Conservation (phyloP, 2,329 filamentous ascomycete species). For the Hypoxylon sp. region DNA sequence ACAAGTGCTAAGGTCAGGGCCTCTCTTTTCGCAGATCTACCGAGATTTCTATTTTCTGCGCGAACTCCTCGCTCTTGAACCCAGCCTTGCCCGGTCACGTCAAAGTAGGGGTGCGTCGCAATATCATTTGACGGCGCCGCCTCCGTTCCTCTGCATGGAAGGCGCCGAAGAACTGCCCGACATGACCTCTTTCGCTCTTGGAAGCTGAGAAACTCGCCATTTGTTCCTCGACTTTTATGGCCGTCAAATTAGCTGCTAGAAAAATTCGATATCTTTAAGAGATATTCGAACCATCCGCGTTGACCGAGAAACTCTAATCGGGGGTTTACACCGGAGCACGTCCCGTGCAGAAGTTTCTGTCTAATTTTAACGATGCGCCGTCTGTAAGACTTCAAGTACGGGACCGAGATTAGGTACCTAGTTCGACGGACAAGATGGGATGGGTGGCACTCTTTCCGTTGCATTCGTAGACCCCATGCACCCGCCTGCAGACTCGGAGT, state of each 20-base stretch:
- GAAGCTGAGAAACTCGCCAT: slow-evolving; percentile 7
- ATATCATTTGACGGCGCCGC: slow-evolving; percentile 17
- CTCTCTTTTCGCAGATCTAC: slow-evolving; percentile 25
- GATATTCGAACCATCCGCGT: slow-evolving; percentile 22
- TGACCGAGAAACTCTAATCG: slow-evolving; percentile 29
- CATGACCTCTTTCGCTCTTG: background rate
- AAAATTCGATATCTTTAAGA: slow-evolving; percentile 29
- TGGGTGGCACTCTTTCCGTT: slow-evolving; percentile 27
- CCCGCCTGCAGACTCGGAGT: slow-evolving; percentile 10
- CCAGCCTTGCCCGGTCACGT: slow-evolving; percentile 12
- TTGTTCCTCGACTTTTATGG: slow-evolving; percentile 2
- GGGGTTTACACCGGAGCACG: slow-evolving; percentile 30
- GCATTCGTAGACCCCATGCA: slow-evolving; percentile 31
- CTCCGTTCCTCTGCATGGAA: slow-evolving; percentile 15
- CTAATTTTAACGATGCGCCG: slow-evolving; percentile 33
- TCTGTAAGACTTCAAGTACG: slow-evolving; percentile 24
- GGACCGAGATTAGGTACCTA: slow-evolving; percentile 36
- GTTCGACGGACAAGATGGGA: slow-evolving; percentile 23
- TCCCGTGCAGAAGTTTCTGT: slow-evolving; percentile 22
- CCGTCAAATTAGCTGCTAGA: slow-evolving; percentile 20
- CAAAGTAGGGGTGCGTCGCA: slow-evolving; percentile 2
- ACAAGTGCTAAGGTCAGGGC: slow-evolving; percentile 16
- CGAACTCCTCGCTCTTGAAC: slow-evolving; percentile 10
- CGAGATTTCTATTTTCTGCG: slow-evolving; percentile 28
- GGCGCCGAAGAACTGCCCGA: slow-evolving; percentile 1